Evolutionary conservation across 1,139 yeast species (phyloP).

Genomic region (Lodderomyces pseudojiufengensis): DNA sequence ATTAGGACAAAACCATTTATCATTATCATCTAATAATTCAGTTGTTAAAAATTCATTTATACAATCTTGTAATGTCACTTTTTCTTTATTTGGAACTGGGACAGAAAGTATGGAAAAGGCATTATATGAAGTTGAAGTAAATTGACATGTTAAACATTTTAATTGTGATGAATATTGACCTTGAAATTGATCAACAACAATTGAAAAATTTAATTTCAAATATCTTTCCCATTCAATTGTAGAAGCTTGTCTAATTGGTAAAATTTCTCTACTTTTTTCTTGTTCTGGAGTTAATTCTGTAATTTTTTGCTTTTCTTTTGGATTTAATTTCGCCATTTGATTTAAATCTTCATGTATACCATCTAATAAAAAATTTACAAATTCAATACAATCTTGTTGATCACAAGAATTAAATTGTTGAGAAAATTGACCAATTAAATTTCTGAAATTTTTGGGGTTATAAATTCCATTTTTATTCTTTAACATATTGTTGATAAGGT

Average conservation of each 20-base stretch:
- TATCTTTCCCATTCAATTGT: constrained; percentile 95
- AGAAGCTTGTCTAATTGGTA: constrained; percentile 82
- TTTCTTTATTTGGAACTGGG: constrained; percentile 55
- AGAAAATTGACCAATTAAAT: constrained; percentile 64
- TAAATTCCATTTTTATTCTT: constrained; percentile 45
- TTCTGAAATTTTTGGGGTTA: constrained; percentile 58
- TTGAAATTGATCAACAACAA: constrained; percentile 81
- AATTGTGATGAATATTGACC: constrained; percentile 86
- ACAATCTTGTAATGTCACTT: constrained; percentile 57
- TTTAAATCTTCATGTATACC: constrained; percentile 87
- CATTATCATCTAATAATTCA: constrained; percentile 73
- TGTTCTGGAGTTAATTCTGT: constrained; percentile 65
- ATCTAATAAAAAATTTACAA: constrained; percentile 77
- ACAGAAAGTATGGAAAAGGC: constrained; percentile 73
- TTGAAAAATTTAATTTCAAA: constrained; percentile 77
- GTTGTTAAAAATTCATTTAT: constrained; percentile 63
- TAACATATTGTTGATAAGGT: constrained; percentile 58
- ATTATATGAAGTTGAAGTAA: constrained; percentile 84
- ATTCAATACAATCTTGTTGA: constrained; percentile 94
- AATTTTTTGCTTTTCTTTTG: constrained; percentile 38
- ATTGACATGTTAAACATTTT: constrained; percentile 69
- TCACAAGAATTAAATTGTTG: constrained; percentile 63
- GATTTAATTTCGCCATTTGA: constrained; percentile 41
- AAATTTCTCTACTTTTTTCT: constrained; percentile 66
- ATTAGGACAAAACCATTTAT: constrained; percentile 85